Evolutionary conservation across 306 rosid species (phyloP), one percentile per base, ranked within the genome.

Genomic region (Senna tora): DNA sequence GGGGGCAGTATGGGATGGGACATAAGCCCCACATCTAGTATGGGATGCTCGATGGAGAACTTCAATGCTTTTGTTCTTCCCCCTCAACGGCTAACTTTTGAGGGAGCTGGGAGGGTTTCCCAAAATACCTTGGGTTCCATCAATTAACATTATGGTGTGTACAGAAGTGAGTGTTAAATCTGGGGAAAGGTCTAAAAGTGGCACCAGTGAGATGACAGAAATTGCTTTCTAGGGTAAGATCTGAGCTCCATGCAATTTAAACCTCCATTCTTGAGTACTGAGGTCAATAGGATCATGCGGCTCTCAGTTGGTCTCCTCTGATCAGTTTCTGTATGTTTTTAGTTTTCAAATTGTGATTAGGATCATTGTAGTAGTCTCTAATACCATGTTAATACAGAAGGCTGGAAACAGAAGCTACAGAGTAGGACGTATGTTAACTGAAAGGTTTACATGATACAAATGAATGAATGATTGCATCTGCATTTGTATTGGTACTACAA

Each of bases 381-480:
- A 53, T 46, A 19, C 36, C 19, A 15, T n/a, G 53, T n/a, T 47
- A n/a, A 47, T 17, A 47, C 53, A 6, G n/a, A 45, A 45, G 2
- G 16, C 50, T 45, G 50, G 50, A 45, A 2, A 41, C 46, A 1
- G 3, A 57, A 9, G 34, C 28, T 59, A 47, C 45, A 47, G 16
- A 72, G 12, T 25, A 72, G 47, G 38, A 32, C 22, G 19, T 19
- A 46, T 45, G 7, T 71, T 57, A 11, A 58, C 47, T 43, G 67
- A 43, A 7, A 11, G 8, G 6, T 39, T 14, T 13, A 14, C 46
- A 16, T 56, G 30, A 56, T 28, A 4, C 12, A 25, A 28, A 57
- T 71, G 45, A 2, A 32, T 21, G 70, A 28, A 57, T 71, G 45
- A 2, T 46, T 21, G 70, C 52, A 21, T n/a, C 12, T 60, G 39